phyloP scores from a whole-genome alignment of 345 rosid genomes.

The Pistacia atlantica region DNA sequence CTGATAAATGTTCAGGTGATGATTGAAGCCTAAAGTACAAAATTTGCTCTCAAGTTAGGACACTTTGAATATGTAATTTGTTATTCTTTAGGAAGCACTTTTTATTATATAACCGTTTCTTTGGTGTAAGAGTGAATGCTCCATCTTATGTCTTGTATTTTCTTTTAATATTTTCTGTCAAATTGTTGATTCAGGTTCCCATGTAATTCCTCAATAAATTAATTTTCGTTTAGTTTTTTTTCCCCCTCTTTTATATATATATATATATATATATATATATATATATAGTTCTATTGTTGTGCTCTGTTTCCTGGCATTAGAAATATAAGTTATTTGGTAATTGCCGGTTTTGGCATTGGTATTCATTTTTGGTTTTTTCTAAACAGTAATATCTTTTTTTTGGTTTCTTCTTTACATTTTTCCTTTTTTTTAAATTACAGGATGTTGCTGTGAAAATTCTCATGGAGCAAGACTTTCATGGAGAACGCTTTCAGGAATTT shows the following conservation, averaged over 20 bases:
- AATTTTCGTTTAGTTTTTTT: not conserved
- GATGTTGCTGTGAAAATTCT: constrained; percentile 99
- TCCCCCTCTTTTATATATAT: no score
- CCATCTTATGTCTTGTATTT: not conserved
- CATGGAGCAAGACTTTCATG: constrained; percentile 97
- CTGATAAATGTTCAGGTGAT: not conserved
- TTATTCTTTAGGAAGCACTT: not conserved
- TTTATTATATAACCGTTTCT: not conserved
- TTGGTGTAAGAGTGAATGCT: not conserved
- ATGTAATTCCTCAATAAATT: not conserved
- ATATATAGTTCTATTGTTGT: not conserved
- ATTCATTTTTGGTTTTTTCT: not conserved
- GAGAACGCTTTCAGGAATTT: constrained; percentile 86
- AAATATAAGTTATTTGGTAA: not conserved
- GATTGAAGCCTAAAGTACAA: not conserved
- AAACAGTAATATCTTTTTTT: constrained; percentile 5
- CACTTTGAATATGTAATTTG: not conserved
- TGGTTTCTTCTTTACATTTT: no score
- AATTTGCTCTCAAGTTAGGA: not conserved
- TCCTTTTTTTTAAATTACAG: constrained; percentile 37
- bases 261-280: no score
- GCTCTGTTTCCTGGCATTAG: not conserved
- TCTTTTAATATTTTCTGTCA: not conserved
- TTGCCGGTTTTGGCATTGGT: not conserved
- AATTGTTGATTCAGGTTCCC: not conserved